Evolutionary conservation across 1,284 basidiomycete genomes (phyloP), one percentile per base, ranked within the genome.

Genomic region (Athelia psychrophila): DNA sequence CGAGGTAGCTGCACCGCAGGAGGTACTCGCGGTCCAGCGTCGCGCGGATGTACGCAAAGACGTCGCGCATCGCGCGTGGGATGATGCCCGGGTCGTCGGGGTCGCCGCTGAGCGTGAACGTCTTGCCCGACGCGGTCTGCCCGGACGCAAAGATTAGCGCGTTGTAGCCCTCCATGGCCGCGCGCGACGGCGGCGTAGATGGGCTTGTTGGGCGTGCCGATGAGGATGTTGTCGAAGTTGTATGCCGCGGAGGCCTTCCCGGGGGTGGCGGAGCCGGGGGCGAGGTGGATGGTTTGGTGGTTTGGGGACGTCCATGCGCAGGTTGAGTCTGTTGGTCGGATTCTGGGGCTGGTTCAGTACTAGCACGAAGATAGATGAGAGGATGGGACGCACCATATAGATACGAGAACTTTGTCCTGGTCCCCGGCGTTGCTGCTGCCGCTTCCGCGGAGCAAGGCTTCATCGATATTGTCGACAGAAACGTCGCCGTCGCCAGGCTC

Each of bases 81-180:
- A 98, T 98, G 57, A 99, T 95, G 53, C 96, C 96, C 0, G 94
- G 94, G 59, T 98, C 88, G 2, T 82, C 76, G 12, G 87, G 84
- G 33, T 81, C 85, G 10, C 96, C 96, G 6, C 79, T 81, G 74
- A 76, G 54, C 23, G n/a, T 23, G 19, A 36, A 15, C 27, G 27
- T 30, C 27, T 30, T 30, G 6, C 27, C 13, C 27, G 27, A 30
- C 30, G 23, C 16, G 9, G 46, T 10, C 22, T 25, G 9, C 51
- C 8, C 23, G 8, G 44, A 2, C n/a, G 16, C 40, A 2, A n/a
- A n/a, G 19, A 54, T 18, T 16, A 13, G 24, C 30, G 3, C 36
- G 12, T 47, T 42, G n/a, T 23, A 30, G 6, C 27, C 27, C 13
- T 30, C 27, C 27, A 30, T 30, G 6, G 27, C 27, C 6, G 27